Evolutionary conservation across 2,329 filamentous ascomycete genomes (phyloP), one percentile per base, ranked within the genome.

Genomic region (Fusarium secorum): DNA sequence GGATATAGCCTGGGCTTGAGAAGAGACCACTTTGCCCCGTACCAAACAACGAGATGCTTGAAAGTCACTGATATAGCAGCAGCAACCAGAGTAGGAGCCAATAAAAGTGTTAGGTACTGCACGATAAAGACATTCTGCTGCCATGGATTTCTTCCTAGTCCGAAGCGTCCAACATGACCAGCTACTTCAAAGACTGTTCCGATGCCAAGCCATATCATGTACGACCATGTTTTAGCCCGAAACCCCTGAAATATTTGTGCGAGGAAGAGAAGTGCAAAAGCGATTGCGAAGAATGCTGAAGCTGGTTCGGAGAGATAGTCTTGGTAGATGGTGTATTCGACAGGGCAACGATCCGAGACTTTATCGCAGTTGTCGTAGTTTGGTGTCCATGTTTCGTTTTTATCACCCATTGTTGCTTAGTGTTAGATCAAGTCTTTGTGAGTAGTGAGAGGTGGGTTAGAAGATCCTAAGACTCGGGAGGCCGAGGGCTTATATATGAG

Each of bases 11-110:
- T 75, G 1, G 85, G 83, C 28, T 76, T 78, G 32, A 85, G 71
- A 3, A 80, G 73, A 0, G 82, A 84, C 66, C 79, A 78, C 41
- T 82, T 76, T 0, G 79, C 74, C 2, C 83, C 83, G 39, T 83
- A 81, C 71, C 81, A 80, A 11, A 83, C 66, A 39, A 85, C 80
- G 11, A 85, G 77, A 71, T 84, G 82, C 71, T 85, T 84, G 32
- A 85, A 77, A 0, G 82, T 84, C 24, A 85, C 75, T 45, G 84
- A 85, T 46, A 85, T 83, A 30, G 81, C 81, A 10, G 83, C 83
- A 3, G 83, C 82, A 7, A 84, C 75, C 49, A 85, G 81, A 1
- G 81, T 81, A 0, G 83, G 84, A 0, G 78, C 80, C 9, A 85
- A 73, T 18, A 84, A 78, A 0, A 85, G 76, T 38, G 78, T 79